Percentiles rank a stretch among this genome's conserved stretches.
phyloP scores from a whole-genome alignment of 805 yeast genomes.

The Starmerella bombi region DNA sequence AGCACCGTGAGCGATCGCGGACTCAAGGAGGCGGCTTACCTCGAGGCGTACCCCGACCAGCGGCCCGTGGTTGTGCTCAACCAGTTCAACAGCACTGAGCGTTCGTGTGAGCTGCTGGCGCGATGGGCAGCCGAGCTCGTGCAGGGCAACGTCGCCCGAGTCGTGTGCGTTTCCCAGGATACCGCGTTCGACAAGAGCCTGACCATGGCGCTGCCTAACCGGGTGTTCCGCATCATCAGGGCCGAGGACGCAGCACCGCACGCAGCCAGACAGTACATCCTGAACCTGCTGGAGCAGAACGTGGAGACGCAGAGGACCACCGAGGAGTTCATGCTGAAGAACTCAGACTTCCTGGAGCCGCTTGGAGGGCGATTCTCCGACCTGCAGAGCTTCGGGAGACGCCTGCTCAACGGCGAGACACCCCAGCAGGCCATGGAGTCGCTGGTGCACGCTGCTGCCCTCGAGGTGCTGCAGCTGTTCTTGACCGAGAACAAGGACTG shows the following conservation, averaged over 20 bases:
- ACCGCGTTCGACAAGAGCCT: constrained; percentile 60
- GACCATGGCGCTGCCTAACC: constrained; percentile 66
- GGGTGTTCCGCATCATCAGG: constrained; percentile 62
- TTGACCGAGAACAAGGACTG: constrained; percentile 36
- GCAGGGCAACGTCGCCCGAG: constrained; percentile 74
- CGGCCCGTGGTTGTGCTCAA: constrained; percentile 19
- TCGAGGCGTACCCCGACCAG: constrained; percentile 16
- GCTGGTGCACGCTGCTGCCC: constrained; percentile 73
- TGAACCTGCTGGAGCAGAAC: constrained; percentile 23
- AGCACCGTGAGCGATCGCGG: background rate
- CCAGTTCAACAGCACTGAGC: constrained; percentile 22
- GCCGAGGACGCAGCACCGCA: constrained; percentile 68
- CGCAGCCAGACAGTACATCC: constrained; percentile 59
- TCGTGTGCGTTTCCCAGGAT: constrained; percentile 74
- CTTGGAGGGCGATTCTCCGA: constrained; percentile 94
- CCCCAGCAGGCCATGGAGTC: constrained; percentile 64
- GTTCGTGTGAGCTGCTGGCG: constrained; percentile 54
- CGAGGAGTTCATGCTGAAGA: constrained; percentile 21
- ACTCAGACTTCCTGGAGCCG: constrained; percentile 38
- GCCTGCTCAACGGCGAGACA: constrained; percentile 76
- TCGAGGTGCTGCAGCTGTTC: constrained; percentile 75
- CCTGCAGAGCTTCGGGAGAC: constrained; percentile 75
- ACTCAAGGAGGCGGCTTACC: constrained; percentile 10
- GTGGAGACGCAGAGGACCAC: constrained; percentile 3
- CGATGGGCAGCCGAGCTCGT: constrained; percentile 81